These are phyloP conservation scores for Lactarius quietus DNA, from an alignment of 768 basidiomycete genomes.

Conservation along the genomic window DNA sequence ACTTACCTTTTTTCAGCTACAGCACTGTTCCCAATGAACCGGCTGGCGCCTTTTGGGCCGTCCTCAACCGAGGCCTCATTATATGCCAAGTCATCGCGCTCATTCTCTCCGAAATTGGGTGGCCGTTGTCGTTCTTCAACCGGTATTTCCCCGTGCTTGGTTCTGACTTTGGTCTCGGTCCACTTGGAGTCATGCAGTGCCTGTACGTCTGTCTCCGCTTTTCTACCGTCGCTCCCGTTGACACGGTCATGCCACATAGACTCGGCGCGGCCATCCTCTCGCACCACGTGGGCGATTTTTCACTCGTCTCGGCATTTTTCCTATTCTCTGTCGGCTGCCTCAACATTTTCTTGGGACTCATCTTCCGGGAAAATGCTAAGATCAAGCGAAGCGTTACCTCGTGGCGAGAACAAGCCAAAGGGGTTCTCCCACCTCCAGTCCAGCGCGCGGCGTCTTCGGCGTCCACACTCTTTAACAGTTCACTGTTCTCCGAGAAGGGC, in stretches of 20 bases:
- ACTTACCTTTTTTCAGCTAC: slow-evolving; percentile 38
- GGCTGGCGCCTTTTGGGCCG: slow-evolving; percentile 88
- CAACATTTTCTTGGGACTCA: slow-evolving; percentile 74
- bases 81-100: slow-evolving; percentile 79
- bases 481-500: slow-evolving; percentile 15
- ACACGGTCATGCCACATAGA: slow-evolving; percentile 8
- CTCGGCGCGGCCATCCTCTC: slow-evolving; percentile 54
- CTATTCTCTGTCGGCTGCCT: slow-evolving; percentile 89
- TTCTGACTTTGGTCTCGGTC: slow-evolving; percentile 76
- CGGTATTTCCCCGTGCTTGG: slow-evolving; percentile 87
- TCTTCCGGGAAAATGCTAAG: slow-evolving; percentile 64
- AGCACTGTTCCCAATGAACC: slow-evolving; percentile 90
- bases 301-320: slow-evolving; percentile 89
- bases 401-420: slow-evolving; percentile 45
- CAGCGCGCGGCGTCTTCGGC: slow-evolving; percentile 20
- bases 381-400: slow-evolving; percentile 57
- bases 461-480: slow-evolving; percentile 15
- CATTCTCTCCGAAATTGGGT: slow-evolving; percentile 78
- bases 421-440: slow-evolving; percentile 22
- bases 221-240: not conserved
- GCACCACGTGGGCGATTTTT: slow-evolving; percentile 76
- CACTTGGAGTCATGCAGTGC: slow-evolving; percentile 84
- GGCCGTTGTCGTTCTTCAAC: slow-evolving; percentile 75
- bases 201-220: slow-evolving; percentile 47
- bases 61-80: slow-evolving; percentile 83